phyloP scores from a whole-genome alignment of 805 yeast species.

The Pichia deserticola region DNA sequence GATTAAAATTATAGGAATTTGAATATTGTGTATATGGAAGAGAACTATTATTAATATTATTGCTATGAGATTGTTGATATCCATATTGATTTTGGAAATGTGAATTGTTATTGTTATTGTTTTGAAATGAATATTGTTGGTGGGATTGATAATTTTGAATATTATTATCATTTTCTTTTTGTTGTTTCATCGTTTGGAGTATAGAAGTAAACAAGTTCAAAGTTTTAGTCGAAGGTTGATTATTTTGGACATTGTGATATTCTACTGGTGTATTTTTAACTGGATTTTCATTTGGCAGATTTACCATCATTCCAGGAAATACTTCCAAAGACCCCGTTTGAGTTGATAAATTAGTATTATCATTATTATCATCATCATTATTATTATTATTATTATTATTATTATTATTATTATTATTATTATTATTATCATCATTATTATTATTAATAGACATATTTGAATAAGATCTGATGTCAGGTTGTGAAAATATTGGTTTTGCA shows the following conservation, averaged over 20 bases:
- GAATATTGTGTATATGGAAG: too few relatives aligned
- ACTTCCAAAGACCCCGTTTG: background rate
- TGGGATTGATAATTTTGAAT: too few relatives aligned
- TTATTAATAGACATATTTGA: background rate
- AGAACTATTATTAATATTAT: too few relatives aligned
- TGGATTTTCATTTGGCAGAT: slow-evolving; percentile 1
- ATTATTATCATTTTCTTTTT: too few relatives aligned
- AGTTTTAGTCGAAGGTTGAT: slow-evolving; percentile 3
- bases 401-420: background rate
- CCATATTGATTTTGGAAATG: too few relatives aligned
- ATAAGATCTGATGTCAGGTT: background rate
- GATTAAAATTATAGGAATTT: too few relatives aligned
- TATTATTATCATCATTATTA: background rate
- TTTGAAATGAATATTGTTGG: too few relatives aligned
- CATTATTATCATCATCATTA: background rate
- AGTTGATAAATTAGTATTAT: background rate
- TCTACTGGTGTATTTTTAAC: background rate
- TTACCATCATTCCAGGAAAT: slow-evolving; percentile 11
- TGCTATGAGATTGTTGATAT: too few relatives aligned
- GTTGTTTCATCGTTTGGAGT: too few relatives aligned
- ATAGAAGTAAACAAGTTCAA: slow-evolving; percentile 2
- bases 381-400: background rate
- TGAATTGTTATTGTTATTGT: too few relatives aligned
- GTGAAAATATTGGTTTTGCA: slow-evolving; percentile 3
- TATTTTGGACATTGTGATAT: too few relatives aligned